phyloP scores from a whole-genome alignment of 2,329 filamentous ascomycete genomes.

The Cryphonectria radicalis region DNA sequence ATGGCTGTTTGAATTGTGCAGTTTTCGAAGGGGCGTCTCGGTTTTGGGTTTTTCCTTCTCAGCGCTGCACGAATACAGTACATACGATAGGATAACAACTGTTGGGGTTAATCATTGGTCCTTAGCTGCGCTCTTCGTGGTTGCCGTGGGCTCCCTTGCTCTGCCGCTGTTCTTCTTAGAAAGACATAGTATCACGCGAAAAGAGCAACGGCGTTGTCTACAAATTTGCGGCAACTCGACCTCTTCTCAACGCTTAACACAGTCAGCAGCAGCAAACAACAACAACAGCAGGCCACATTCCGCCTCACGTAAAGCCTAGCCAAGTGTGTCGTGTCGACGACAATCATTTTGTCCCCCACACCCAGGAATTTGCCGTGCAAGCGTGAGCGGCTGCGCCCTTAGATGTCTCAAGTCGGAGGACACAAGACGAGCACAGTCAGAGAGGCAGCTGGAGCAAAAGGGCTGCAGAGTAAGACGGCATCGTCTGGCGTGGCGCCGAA shows the following conservation, averaged over 20 bases:
- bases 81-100: background rate
- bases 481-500: background rate
- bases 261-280: constrained; percentile 7
- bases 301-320: background rate
- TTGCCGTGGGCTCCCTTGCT: background rate
- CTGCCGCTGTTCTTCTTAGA: background rate
- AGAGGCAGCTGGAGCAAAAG: background rate
- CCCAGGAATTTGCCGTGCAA: background rate
- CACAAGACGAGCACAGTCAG: background rate
- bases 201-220: background rate
- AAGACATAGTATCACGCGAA: background rate
- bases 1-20: background rate
- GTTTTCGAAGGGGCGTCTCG: constrained; percentile 2
- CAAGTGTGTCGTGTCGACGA: background rate
- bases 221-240: background rate
- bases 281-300: background rate
- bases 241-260: background rate
- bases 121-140: background rate
- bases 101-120: background rate
- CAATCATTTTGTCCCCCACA: background rate
- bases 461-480: background rate
- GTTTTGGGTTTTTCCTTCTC: background rate
- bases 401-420: background rate
- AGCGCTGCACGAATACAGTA: background rate
- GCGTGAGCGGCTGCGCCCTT: background rate